These are phyloP conservation scores for Aspergillus calidoustus DNA, from an alignment of 2,329 filamentous ascomycete genomes.

Conservation along the genomic window DNA sequence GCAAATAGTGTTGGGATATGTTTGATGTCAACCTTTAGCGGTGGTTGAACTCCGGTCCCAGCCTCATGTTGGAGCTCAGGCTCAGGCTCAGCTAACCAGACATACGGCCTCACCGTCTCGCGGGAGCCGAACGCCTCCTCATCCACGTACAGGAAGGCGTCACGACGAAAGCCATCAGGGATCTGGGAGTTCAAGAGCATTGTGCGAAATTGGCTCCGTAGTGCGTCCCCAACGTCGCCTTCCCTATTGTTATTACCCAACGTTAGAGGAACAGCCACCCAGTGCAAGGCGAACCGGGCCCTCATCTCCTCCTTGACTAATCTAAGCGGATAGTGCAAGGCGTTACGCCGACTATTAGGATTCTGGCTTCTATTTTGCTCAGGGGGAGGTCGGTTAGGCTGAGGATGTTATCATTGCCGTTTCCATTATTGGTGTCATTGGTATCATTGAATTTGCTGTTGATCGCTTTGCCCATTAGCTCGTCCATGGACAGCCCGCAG, in stretches of 20 bases:
- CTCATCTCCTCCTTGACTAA: constrained; percentile 15
- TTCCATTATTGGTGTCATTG: neutral
- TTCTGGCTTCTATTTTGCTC: constrained; percentile 12
- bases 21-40: constrained; percentile 24
- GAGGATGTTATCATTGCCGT: neutral
- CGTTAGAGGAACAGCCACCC: constrained; percentile 8
- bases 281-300: constrained; percentile 17
- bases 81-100: constrained; percentile 22
- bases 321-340: constrained; percentile 11
- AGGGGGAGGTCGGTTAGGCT: neutral
- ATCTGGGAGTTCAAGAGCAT: constrained; percentile 8
- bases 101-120: constrained; percentile 19
- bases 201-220: constrained; percentile 8
- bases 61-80: neutral
- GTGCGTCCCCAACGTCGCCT: constrained; percentile 11
- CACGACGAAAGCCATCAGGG: constrained; percentile 12
- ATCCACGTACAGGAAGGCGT: constrained; percentile 19
- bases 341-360: constrained; percentile 16
- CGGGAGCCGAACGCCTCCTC: constrained; percentile 19
- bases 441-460: neutral
- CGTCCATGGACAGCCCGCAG: constrained; percentile 18
- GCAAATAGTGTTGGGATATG: constrained; percentile 27
- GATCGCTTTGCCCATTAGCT: constrained; percentile 21
- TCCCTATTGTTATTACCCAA: neutral
- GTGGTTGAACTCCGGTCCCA: too few species aligned